Percentiles rank a stretch among this genome's conserved stretches.
These are phyloP conservation scores for Chlorella sp. DNA, from an alignment of 139 green algal species.

Conservation along the genomic window DNA sequence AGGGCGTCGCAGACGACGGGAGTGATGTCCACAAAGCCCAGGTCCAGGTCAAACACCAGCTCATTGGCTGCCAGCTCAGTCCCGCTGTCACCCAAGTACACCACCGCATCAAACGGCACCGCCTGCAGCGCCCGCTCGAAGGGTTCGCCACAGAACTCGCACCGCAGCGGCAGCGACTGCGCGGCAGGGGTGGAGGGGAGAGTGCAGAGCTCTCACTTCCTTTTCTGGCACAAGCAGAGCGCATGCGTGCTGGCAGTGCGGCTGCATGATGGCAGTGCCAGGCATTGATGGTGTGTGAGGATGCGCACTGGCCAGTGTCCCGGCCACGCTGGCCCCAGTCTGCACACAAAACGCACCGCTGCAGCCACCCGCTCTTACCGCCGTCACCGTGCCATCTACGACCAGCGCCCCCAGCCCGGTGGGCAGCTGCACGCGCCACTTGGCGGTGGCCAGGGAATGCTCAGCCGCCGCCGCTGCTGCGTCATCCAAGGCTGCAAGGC, in stretches of 20 bases:
- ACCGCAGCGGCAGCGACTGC: constrained; percentile 2
- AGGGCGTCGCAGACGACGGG: constrained; percentile 6
- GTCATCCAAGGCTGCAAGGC: neutral
- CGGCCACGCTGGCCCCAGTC: no score
- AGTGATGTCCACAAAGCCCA: constrained; percentile 2
- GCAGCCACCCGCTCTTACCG: neutral
- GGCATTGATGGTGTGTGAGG: no score
- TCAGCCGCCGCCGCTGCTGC: neutral
- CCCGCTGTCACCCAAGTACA: neutral
- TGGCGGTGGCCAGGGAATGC: neutral
- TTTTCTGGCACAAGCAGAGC: no score
- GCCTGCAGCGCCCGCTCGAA: neutral
- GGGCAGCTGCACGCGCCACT: constrained; percentile 6
- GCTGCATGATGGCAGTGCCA: no score
- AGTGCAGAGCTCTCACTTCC: no score
- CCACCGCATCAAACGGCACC: constrained; percentile 10
- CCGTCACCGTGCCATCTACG: neutral
- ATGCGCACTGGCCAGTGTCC: no score
- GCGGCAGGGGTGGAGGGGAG: no score
- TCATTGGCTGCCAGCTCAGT: constrained; percentile 4
- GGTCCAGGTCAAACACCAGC: constrained; percentile 3
- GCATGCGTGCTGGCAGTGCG: no score
- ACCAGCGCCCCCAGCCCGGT: constrained; percentile 4
- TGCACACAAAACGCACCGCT: no score
- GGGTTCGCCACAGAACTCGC: constrained; percentile 7